Base-by-base conservation (phyloP, 352 stramenopile genomes). In the Blastocystis sp. region DNA sequence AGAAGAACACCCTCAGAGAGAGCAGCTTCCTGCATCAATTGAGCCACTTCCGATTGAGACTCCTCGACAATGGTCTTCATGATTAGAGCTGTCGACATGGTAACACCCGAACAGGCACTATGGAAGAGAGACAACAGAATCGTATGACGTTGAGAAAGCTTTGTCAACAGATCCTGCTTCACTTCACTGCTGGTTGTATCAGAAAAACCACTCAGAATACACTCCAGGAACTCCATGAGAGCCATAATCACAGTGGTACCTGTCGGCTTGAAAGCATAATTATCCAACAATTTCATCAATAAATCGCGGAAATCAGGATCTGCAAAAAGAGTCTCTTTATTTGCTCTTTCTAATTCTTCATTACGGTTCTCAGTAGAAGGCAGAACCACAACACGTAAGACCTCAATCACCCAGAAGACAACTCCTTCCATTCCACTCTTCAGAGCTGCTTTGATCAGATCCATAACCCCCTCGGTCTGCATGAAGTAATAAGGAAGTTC, bases 1-100 rank as follows among this genome's bases (percentile, higher is more conserved):
- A 98, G 90, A 19, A 98, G 92, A 27, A 97, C 95, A 3, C 94
- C 94, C 90, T 96, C 95, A 13, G 92, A 94, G n/a, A 98, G 91
- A 24, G 95, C 95, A 22, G 94, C 94, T 82, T 97, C 92, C 76
- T 96, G 93, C 89, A 98, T 97, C 22, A 91, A 89, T 22, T 89
- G 93, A 22, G 94, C 93, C 0, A 95, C 92, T 19, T 92, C 90
- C 19, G 94, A 93, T 30, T 95, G 92, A 84, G 93, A 95, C 62
- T 97, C 94, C 87, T 95, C 93, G 0, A 97, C 91, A 2, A 97
- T 94, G 0, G 95, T 93, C 88, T 97, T 96, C 42, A 98, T 91
- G 56, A 98, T 90, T 51, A 98, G 89, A 13, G 95, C 96, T 40
- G 91, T 90, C 80, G 92, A 95, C 92, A 95, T 92, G 33, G 94